These are phyloP conservation scores for Hymenoscyphus fructigenus DNA, from an alignment of 2,329 filamentous ascomycete species.

Conservation along the genomic window DNA sequence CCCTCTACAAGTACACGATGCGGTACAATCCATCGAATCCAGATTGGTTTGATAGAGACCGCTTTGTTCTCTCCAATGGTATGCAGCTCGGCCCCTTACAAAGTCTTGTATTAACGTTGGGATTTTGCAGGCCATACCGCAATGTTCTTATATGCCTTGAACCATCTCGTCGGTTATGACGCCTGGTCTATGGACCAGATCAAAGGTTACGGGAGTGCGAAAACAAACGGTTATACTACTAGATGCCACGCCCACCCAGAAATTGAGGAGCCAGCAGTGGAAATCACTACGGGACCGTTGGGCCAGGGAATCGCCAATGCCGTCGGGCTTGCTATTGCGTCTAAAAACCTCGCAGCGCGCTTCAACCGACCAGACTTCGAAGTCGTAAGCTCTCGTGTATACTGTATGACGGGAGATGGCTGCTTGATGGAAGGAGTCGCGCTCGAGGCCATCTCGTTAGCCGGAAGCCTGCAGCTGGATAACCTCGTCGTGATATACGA, in stretches of 20 bases:
- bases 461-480: slow-evolving; percentile 47
- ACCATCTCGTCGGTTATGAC: too few species aligned
- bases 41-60: slow-evolving; percentile 44
- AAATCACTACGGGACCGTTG: slow-evolving; percentile 52
- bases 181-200: too few species aligned
- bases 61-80: slow-evolving; percentile 47
- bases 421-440: slow-evolving; percentile 51
- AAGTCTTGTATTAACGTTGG: too few species aligned
- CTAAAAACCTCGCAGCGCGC: slow-evolving; percentile 46
- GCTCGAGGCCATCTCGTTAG: slow-evolving; percentile 49
- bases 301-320: slow-evolving; percentile 53
- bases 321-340: slow-evolving; percentile 50
- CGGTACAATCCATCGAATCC: slow-evolving; percentile 41
- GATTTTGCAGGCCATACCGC: too few species aligned
- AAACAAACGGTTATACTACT: too few species aligned
- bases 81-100: slow-evolving; percentile 12
- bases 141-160: too few species aligned
- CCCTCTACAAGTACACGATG: slow-evolving; percentile 46
- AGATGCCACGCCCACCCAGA: slow-evolving; percentile 51
- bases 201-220: too few species aligned
- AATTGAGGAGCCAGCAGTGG: slow-evolving; percentile 49
- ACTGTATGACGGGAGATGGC: slow-evolving; percentile 51
- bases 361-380: slow-evolving; percentile 47
- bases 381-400: slow-evolving; percentile 46
- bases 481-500: slow-evolving; percentile 52